Evolutionary conservation across 768 basidiomycete genomes (phyloP).

Genomic region (Panaeolus cyanescens): DNA sequence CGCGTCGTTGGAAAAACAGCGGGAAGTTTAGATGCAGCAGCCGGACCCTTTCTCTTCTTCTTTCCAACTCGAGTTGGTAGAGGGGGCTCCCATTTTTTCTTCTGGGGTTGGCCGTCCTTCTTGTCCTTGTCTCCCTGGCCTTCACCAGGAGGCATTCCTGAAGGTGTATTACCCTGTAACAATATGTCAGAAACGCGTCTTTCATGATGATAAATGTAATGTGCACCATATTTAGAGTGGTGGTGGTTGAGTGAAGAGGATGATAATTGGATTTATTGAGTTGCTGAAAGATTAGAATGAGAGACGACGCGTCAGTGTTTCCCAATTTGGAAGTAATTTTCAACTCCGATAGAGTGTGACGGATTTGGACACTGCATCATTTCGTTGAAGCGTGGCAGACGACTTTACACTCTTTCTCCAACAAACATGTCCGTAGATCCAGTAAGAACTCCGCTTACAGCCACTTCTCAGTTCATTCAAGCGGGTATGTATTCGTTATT

Average conservation of each 20-base stretch:
- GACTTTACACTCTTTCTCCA: neutral
- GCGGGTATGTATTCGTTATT: slow-evolving; percentile 50
- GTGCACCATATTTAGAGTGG: neutral
- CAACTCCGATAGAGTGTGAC: neutral
- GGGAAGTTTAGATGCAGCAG: slow-evolving; percentile 88
- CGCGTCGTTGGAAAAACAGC: slow-evolving; percentile 93
- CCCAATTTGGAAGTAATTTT: neutral
- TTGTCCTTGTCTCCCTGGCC: slow-evolving; percentile 43
- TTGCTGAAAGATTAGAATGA: slow-evolving; percentile 5
- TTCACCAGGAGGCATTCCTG: slow-evolving; percentile 51
- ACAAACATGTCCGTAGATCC: slow-evolving; percentile 35
- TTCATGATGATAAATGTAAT: neutral
- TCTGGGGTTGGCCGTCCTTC: slow-evolving; percentile 56
- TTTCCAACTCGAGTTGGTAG: slow-evolving; percentile 96
- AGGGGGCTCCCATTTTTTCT: slow-evolving; percentile 99
- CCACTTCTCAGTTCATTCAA: slow-evolving; percentile 78
- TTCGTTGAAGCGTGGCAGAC: neutral
- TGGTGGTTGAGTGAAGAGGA: neutral
- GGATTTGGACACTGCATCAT: neutral
- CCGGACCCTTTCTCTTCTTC: slow-evolving; percentile 95
- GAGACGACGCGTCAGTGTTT: slow-evolving; percentile 6
- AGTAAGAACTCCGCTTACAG: slow-evolving; percentile 53
- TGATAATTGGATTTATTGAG: neutral
- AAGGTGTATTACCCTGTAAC: slow-evolving; percentile 73
- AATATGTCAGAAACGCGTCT: neutral